phyloP scores from a whole-genome alignment of 257 asterid genomes.

The Solanum chmielewskii region DNA sequence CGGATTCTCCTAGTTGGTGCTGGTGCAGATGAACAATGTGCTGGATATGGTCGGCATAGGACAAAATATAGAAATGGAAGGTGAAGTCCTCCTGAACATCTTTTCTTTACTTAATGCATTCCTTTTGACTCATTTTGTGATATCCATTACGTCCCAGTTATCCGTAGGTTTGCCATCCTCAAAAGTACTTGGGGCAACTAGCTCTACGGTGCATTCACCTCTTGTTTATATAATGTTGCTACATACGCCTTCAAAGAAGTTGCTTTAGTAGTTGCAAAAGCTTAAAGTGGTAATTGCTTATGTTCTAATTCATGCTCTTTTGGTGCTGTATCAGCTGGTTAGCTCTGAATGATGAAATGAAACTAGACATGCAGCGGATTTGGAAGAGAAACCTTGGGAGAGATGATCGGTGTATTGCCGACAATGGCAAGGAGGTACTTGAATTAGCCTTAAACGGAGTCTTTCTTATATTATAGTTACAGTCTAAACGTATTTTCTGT shows the following conservation, averaged over 20 bases:
- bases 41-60: constrained; percentile 95
- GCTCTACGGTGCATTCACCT: neutral
- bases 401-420: constrained; percentile 91
- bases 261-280: neutral
- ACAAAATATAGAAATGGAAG: constrained; percentile 78
- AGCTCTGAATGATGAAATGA: constrained; percentile 89
- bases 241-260: neutral
- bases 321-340: constrained; percentile 46
- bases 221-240: neutral
- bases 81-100: constrained; percentile 12
- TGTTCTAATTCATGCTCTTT: neutral
- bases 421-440: constrained; percentile 83
- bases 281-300: neutral
- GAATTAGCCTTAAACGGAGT: neutral
- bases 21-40: constrained; percentile 99
- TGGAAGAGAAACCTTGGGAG: constrained; percentile 98
- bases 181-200: neutral
- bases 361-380: constrained; percentile 86
- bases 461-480: neutral
- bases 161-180: neutral
- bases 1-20: constrained; percentile 88
- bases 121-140: neutral
- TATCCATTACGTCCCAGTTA: neutral
- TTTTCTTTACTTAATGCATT: neutral
- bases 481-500: neutral